Percentiles rank a stretch among this genome's conserved stretches.
phyloP scores from a whole-genome alignment of 2,329 filamentous ascomycete genomes.

The Trichoderma sp. region DNA sequence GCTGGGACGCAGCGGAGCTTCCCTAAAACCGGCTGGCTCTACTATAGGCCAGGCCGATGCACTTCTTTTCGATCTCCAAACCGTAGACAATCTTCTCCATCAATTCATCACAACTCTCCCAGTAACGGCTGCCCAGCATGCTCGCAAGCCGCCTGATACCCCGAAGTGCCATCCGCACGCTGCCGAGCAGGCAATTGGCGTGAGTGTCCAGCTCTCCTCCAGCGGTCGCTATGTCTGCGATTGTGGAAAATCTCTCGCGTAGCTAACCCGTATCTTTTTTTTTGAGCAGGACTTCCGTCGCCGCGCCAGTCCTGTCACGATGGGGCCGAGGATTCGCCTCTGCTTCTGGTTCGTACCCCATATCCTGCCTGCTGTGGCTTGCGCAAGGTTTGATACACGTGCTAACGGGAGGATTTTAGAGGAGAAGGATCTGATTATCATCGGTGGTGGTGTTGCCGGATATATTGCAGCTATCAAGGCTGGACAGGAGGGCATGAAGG shows the following conservation, averaged over 20 bases:
- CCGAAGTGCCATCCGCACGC: constrained; percentile 60
- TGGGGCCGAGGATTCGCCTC: constrained; percentile 64
- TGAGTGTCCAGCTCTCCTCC: constrained; percentile 41
- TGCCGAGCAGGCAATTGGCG: constrained; percentile 56
- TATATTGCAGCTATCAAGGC: constrained; percentile 99
- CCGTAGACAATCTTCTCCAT: constrained; percentile 1
- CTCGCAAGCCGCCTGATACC: constrained; percentile 65
- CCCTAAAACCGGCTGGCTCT: constrained; percentile 18
- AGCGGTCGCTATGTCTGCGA: constrained; percentile 27
- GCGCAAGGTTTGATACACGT: neutral
- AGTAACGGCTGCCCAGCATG: constrained; percentile 51
- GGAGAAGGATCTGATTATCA: constrained; percentile 96
- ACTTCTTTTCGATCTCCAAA: constrained; percentile 23
- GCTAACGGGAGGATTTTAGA: constrained; percentile 54
- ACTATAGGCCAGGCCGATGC: constrained; percentile 20
- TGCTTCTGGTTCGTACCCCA: constrained; percentile 53
- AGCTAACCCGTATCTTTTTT: constrained; percentile 13
- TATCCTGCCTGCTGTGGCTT: neutral
- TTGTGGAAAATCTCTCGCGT: constrained; percentile 29
- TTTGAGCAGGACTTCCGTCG: constrained; percentile 32
- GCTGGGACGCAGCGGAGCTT: constrained; percentile 12
- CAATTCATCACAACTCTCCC: constrained; percentile 30
- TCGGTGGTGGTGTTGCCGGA: constrained; percentile 95
- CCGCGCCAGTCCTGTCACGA: constrained; percentile 48
- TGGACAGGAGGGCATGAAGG: constrained; percentile 95